These are phyloP conservation scores for Colletotrichum graminicola DNA, from an alignment of 2,329 filamentous ascomycete genomes.

Conservation along the genomic window DNA sequence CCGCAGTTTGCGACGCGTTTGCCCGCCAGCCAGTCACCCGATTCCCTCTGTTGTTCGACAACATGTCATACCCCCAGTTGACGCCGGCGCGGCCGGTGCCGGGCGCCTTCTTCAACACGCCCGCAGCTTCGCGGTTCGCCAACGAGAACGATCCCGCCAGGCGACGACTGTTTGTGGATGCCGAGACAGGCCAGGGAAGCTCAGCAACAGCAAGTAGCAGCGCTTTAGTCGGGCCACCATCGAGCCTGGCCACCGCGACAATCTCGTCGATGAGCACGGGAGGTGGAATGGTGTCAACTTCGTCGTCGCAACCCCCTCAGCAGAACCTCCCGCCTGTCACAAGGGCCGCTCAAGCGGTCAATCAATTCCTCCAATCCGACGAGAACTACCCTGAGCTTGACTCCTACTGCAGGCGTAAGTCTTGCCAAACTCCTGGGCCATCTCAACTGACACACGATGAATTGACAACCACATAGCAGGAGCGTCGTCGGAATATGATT, in stretches of 20 bases:
- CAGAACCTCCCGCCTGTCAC: slow-evolving; percentile 74
- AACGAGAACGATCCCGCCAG: slow-evolving; percentile 59
- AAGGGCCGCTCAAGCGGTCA: slow-evolving; percentile 86
- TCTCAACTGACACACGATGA: not conserved
- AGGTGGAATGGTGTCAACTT: slow-evolving; percentile 49
- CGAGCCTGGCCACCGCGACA: slow-evolving; percentile 43
- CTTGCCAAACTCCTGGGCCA: not conserved
- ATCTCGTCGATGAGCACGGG: slow-evolving; percentile 47
- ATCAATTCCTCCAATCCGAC: slow-evolving; percentile 80
- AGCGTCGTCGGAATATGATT: slow-evolving; percentile 90
- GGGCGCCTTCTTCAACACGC: slow-evolving; percentile 82
- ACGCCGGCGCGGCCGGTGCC: slow-evolving; percentile 81
- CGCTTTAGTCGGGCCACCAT: slow-evolving; percentile 22
- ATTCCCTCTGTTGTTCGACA: slow-evolving; percentile 38
- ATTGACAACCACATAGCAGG: slow-evolving; percentile 73
- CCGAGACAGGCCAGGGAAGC: slow-evolving; percentile 30
- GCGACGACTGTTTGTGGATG: slow-evolving; percentile 63
- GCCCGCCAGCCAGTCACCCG: slow-evolving; percentile 19
- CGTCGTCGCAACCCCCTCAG: slow-evolving; percentile 59
- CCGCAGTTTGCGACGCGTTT: slow-evolving; percentile 42
- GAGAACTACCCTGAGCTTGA: slow-evolving; percentile 90
- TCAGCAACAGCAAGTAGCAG: slow-evolving; percentile 28
- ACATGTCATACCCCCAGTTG: slow-evolving; percentile 67
- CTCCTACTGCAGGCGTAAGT: slow-evolving; percentile 87
- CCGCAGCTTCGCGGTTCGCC: slow-evolving; percentile 63